Base-by-base conservation (phyloP, 306 rosid species). In the Erythrophleum fordii region DNA sequence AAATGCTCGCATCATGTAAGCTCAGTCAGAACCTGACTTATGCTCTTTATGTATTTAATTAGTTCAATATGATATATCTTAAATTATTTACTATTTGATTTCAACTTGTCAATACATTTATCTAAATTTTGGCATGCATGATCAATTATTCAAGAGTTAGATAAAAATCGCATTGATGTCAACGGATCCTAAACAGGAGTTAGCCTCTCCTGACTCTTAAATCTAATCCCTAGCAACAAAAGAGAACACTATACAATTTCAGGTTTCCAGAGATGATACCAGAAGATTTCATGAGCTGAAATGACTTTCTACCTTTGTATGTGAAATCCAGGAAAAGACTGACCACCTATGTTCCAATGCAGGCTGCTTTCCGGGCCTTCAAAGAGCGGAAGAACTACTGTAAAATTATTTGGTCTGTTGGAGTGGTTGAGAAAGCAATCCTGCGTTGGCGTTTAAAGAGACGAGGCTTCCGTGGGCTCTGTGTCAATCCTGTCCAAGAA, bases 401-500 rank as follows among this genome's bases (percentile, higher is more conserved):
- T n/a, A 92, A 92, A 89, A 89, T 96, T 73, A 70, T 96, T 17
- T 96, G 99, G 98, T 91, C 94, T 2, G 99, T 96, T 5, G 86
- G 98, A 59, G 90, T 96, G 81, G 88, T 96, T 69, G 99, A 96
- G 87, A 95, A 95, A 88, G 98, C 84, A 76, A 70, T 95, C 86
- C 76, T 95, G 66, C 91, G 99, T 26, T 95, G 99, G 99, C 98
- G 98, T 69, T 80, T 85, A 16, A 95, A 89, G 93, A 87, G 99
- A 84, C 90, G 46, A 75, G 99, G 99, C 23, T 90, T 96, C 69
- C 97, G 99, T 6, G 99, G 99, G 48, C 94, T 96, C 22, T 87
- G 73, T 20, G 87, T 92, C 76, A 84, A 82, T 64, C 84, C 90
- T 0, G 66, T 42, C 4, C 88, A 87, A 76, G 46, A 28, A 39